Evolutionary conservation across 116 monocot species (phyloP), one percentile per base, ranked within the genome.

Genomic region (Posidonia oceanica): DNA sequence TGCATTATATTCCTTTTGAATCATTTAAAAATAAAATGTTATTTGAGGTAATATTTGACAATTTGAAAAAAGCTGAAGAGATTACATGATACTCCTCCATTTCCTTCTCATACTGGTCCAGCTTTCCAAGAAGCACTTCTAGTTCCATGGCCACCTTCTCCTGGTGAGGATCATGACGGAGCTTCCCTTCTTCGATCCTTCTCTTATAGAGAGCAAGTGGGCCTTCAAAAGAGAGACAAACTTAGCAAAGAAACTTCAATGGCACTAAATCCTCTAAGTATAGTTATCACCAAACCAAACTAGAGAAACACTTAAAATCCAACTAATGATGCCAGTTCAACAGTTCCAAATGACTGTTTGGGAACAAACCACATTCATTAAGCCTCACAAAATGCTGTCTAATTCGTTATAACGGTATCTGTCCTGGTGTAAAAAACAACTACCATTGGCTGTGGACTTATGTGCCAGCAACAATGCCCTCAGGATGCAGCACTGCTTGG

Each of bases 71-170:
- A 67, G n/a, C 21, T 61, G 11, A n/a, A 76, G 64, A 62, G 52
- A 73, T 66, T 84, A 91, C 95, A 79, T 91, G 91, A 69, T 91
- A 91, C 52, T 88, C 88, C 72, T 95, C 88, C 95, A 95, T 95
- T 59, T 95, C 83, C 69, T 82, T 88, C 81, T 91, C 88, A 72
- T 91, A 91, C 41, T 78, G 67, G 14, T 80, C 67, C 63, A 95
- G 76, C 29, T 80, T 82, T 42, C 61, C 72, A 70, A 91, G 86
- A 55, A 91, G 75, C 23, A 71, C 72, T 60, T 95, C 86, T 21
- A 95, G 71, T 74, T 86, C 83, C 51, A 41, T 69, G 11, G 95
- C 88, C 22, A 84, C 95, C 11, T 83, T 86, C 71, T 95, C 86
- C 70, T 95, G 95, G 60, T 80, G 76, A 39, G 22, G 59, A 77